A percentile compares a stretch with the other conserved stretches of the same genome.
Conservation (phyloP, 805 yeast genomes). For the Saccharomycopsis sp. region DNA sequence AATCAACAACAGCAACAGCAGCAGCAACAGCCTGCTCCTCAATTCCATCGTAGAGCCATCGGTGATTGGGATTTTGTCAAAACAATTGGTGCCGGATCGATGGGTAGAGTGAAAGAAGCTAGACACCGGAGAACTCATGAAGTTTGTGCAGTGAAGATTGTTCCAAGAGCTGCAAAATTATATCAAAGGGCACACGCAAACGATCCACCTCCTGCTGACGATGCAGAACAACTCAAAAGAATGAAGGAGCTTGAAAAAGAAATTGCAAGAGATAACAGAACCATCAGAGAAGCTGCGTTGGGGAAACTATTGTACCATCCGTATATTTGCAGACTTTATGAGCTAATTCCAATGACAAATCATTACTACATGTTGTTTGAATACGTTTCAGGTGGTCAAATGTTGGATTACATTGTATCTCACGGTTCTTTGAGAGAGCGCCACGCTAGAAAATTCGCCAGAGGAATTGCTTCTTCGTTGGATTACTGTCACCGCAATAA, state of each 20-base stretch:
- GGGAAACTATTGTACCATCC: slow-evolving; percentile 89
- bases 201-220: slow-evolving; percentile 56
- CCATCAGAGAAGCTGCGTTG: slow-evolving; percentile 90
- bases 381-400: slow-evolving; percentile 94
- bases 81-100: slow-evolving; percentile 96
- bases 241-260: slow-evolving; percentile 73
- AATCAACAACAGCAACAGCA: slow-evolving; percentile 8
- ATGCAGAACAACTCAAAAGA: slow-evolving; percentile 48
- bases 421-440: slow-evolving; percentile 92
- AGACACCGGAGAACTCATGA: slow-evolving; percentile 73
- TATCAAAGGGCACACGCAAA: slow-evolving; percentile 64
- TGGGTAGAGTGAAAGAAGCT: slow-evolving; percentile 97
- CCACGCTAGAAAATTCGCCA: slow-evolving; percentile 88
- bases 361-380: slow-evolving; percentile 97
- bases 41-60: slow-evolving; percentile 73
- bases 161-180: slow-evolving; percentile 77
- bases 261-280: slow-evolving; percentile 81
- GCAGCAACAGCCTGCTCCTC: slow-evolving; percentile 17
- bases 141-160: slow-evolving; percentile 86
- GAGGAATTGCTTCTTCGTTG: slow-evolving; percentile 89
- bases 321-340: slow-evolving; percentile 82
- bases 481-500: slow-evolving; percentile 91
- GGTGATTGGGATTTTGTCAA: slow-evolving; percentile 97
- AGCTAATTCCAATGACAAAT: slow-evolving; percentile 92
- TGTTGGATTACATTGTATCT: slow-evolving; percentile 92